Evolutionary conservation across 2,329 filamentous ascomycete genomes (phyloP).

Genomic region (Ophiognomonia clavigignenti-juglandacearum): DNA sequence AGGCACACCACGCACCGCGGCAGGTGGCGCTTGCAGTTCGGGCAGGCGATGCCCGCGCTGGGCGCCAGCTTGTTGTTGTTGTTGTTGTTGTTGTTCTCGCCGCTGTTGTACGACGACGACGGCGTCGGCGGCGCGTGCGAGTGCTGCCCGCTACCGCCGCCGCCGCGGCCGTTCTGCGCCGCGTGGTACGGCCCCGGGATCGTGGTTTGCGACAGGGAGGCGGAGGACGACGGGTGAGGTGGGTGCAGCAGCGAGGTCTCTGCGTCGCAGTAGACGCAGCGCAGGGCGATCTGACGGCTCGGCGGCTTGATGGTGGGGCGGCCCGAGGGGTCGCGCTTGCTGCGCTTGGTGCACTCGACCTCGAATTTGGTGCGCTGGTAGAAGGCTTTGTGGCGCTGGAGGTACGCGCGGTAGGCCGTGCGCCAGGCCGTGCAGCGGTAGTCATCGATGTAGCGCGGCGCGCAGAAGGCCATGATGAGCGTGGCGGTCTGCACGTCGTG

Average conservation of each 20-base stretch:
- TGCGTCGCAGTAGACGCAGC: constrained; percentile 72
- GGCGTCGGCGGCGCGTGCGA: no score
- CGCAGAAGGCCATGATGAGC: constrained; percentile 67
- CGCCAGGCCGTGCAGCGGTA: constrained; percentile 72
- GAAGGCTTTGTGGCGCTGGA: constrained; percentile 69
- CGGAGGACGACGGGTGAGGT: constrained; percentile 13
- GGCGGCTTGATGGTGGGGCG: constrained; percentile 59
- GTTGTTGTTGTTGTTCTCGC: no score
- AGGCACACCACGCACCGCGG: constrained; percentile 65
- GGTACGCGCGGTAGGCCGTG: constrained; percentile 63
- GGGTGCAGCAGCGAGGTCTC: constrained; percentile 35
- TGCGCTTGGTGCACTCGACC: constrained; percentile 67
- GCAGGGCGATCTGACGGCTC: constrained; percentile 65
- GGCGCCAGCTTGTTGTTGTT: no score
- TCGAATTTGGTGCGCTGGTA: constrained; percentile 73
- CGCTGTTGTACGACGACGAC: no score
- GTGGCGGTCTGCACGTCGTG: constrained; percentile 76
- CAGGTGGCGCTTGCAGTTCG: constrained; percentile 61
- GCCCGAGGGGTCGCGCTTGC: constrained; percentile 52
- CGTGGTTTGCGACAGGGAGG: constrained; percentile 3
- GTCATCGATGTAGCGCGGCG: constrained; percentile 73
- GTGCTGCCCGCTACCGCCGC: constrained; percentile 24
- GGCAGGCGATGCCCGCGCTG: constrained; percentile 62
- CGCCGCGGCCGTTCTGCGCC: constrained; percentile 24
- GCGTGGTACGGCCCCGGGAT: constrained; percentile 17